Evolutionary conservation across 257 asterid genomes (phyloP).

Genomic region (Capsicum rhomboideum): DNA sequence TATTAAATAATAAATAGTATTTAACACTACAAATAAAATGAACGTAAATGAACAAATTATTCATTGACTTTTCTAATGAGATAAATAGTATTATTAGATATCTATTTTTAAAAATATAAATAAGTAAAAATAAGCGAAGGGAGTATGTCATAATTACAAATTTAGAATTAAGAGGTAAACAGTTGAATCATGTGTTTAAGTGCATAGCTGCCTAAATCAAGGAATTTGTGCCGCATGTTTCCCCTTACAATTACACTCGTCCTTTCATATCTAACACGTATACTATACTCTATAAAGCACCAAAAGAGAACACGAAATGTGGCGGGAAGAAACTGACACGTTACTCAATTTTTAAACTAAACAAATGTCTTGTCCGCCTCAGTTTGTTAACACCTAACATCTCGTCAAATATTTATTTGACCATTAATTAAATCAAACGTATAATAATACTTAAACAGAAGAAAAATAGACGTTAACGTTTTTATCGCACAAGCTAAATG

Average conservation of each 20-base stretch:
- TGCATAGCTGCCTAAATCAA: slow-evolving; percentile 14
- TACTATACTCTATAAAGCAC: background rate
- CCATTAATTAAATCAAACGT: background rate
- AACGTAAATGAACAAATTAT: no score
- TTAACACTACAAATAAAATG: no score
- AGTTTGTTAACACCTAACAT: background rate
- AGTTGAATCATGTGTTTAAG: background rate
- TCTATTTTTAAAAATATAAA: no score
- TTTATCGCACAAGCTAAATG: no score
- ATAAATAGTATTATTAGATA: no score
- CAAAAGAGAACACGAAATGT: background rate
- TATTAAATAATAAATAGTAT: no score
- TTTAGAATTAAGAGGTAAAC: background rate
- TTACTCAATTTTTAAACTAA: background rate
- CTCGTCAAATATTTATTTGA: background rate
- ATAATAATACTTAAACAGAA: no score
- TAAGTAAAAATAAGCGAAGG: no score
- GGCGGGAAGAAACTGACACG: background rate
- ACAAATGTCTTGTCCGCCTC: background rate
- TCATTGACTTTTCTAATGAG: no score
- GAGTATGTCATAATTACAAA: background rate
- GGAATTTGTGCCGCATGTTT: slow-evolving; percentile 24
- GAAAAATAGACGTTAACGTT: no score
- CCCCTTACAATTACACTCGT: slow-evolving; percentile 24
- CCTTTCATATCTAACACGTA: slow-evolving; percentile 34